A percentile compares a stretch with the other conserved stretches of the same genome.
phyloP scores from a whole-genome alignment of 805 yeast genomes.

The Hanseniaspora vineae region DNA sequence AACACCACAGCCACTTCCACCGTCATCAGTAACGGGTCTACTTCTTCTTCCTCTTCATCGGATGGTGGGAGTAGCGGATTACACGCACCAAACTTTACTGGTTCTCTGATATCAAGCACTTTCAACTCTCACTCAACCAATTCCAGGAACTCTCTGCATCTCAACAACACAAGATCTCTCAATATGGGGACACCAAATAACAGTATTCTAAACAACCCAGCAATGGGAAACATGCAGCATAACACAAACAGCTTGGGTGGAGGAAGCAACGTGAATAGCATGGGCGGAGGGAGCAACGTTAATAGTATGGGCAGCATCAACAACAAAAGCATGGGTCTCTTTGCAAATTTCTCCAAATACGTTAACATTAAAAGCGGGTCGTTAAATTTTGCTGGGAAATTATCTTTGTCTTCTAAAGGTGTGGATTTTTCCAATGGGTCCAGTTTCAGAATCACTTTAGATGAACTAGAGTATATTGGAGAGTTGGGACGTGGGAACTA shows the following conservation, averaged over 20 bases:
- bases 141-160: not conserved
- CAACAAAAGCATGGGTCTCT: conserved; percentile 23
- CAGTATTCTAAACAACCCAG: not conserved
- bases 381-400: conserved; percentile 84
- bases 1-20: conserved; percentile 6
- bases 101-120: not conserved
- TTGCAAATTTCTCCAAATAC: conserved; percentile 76
- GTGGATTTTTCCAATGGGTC: conserved; percentile 84
- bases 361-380: conserved; percentile 88
- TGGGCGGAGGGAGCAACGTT: not conserved
- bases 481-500: conserved; percentile 94
- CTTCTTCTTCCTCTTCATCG: not conserved
- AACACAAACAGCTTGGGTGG: too few relatives aligned
- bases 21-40: conserved; percentile 3
- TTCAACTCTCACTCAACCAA: not conserved
- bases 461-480: conserved; percentile 68
- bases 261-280: not conserved
- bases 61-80: not conserved
- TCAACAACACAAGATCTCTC: not conserved
- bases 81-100: not conserved
- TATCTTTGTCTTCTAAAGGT: conserved; percentile 84
- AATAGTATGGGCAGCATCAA: not conserved
- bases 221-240: not conserved
- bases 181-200: not conserved
- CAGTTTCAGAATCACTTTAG: conserved; percentile 72